Evolutionary conservation across 768 basidiomycete species (phyloP).

Genomic region (Hemileccinum rubropunctum): DNA sequence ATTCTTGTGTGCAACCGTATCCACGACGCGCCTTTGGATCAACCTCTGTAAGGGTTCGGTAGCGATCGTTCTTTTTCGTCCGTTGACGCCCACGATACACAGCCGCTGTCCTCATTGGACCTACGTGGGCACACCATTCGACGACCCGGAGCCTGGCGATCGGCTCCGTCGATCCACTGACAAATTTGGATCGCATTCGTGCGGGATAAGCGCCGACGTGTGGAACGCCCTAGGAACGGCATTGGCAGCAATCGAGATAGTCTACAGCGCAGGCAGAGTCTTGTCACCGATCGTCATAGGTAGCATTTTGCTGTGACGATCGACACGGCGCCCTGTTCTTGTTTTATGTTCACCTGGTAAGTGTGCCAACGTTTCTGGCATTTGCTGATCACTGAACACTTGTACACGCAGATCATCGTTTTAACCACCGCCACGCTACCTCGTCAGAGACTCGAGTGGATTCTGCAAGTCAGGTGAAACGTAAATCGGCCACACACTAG

Average conservation of each 20-base stretch:
- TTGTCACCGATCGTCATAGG: slow-evolving; percentile 33
- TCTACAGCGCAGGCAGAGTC: slow-evolving; percentile 12
- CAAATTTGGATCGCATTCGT: neutral
- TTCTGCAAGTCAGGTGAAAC: slow-evolving; percentile 10
- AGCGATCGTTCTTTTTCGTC: neutral
- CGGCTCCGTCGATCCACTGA: slow-evolving; percentile 26
- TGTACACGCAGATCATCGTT: slow-evolving; percentile 10
- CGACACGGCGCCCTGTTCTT: slow-evolving; percentile 12
- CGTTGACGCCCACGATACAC: slow-evolving; percentile 7
- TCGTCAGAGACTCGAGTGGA: slow-evolving; percentile 22
- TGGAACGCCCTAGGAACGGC: slow-evolving; percentile 21
- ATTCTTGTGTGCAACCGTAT: slow-evolving; percentile 14
- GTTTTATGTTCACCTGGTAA: slow-evolving; percentile 26
- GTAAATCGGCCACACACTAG: neutral
- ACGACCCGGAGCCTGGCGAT: slow-evolving; percentile 24
- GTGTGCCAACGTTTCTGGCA: neutral
- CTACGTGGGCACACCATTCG: slow-evolving; percentile 9
- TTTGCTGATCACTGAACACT: slow-evolving; percentile 3
- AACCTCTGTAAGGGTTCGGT: slow-evolving; percentile 12
- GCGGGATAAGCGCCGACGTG: neutral
- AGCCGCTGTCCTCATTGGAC: slow-evolving; percentile 19
- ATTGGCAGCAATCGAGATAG: slow-evolving; percentile 29
- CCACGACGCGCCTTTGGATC: slow-evolving; percentile 4
- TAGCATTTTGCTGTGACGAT: slow-evolving; percentile 26
- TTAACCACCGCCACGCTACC: slow-evolving; percentile 8